These are phyloP conservation scores for Buxus sempervirens DNA, from an alignment of 164 flowering plant genomes.

Conservation along the genomic window DNA sequence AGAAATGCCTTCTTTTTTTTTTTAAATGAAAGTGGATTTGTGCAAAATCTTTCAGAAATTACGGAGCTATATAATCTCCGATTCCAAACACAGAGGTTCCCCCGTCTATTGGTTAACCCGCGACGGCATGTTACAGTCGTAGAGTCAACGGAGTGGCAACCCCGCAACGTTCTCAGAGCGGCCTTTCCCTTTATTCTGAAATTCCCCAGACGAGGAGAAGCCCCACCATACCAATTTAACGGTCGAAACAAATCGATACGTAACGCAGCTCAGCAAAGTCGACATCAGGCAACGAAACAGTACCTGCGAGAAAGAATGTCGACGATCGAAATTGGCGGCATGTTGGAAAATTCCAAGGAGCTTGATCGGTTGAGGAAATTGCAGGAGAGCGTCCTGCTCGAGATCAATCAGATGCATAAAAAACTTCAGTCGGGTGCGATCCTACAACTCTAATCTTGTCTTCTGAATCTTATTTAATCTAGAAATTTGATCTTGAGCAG, in stretches of 20 bases:
- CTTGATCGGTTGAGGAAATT: conserved; percentile 84
- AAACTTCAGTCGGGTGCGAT: conserved; percentile 70
- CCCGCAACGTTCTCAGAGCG: too few species aligned
- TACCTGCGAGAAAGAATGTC: conserved; percentile 24
- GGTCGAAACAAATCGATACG: background rate
- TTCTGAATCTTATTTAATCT: background rate
- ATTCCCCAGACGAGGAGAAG: background rate
- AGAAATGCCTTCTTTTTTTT: too few species aligned
- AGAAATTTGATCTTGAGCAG: background rate
- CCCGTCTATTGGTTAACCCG: too few species aligned
- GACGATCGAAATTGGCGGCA: conserved; percentile 46
- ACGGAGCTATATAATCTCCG: too few species aligned
- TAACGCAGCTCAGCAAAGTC: background rate
- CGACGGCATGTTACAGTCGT: too few species aligned
- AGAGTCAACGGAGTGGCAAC: too few species aligned
- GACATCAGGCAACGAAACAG: background rate
- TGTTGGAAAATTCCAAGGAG: conserved; percentile 70
- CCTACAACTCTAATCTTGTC: background rate
- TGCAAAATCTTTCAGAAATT: too few species aligned
- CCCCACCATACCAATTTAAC: background rate
- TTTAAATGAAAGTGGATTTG: too few species aligned
- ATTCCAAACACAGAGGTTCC: too few species aligned
- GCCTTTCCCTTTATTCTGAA: background rate
- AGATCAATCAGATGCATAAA: conserved; percentile 90
- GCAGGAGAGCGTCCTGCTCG: conserved; percentile 60